Evolutionary conservation across 2,329 filamentous ascomycete genomes (phyloP), one percentile per base, ranked within the genome.

Genomic region (Aspergillus neoniger): DNA sequence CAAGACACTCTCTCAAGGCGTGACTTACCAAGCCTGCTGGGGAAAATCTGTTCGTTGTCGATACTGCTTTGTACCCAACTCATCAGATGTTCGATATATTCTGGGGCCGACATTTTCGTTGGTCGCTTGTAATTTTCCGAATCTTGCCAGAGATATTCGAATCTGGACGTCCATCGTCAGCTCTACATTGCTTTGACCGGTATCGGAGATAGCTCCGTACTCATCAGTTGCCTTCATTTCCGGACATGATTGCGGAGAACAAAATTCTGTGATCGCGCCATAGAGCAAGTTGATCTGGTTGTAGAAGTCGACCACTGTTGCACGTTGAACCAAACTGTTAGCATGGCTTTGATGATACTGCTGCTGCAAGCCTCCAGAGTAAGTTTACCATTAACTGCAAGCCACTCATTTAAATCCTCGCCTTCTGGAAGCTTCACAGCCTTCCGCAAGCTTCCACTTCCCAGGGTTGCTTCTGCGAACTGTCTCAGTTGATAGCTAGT

Each of bases 181-280:
- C 70, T 6, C 12, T 58, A 68, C 62, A 55, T 5, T 25, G 8
- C 10, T 53, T 36, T 4, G 8, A 48, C 39, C 15, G n/a, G 23
- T 21, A 7, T 53, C 7, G 36, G 36, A 38, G 21, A 25, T n/a
- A 51, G 23, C 3, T 38, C 61, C 86, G 66, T 84, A 95, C 90
- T 99, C 95, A 80, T 99, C 96, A 9, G 95, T 99, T n/a, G 95
- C 95, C 80, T 99, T 99, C 95, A 99, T 99, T 81, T 98, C 95
- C 0, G 95, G 95, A 77, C 95, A 99, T 66, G 92, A 92, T 75
- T 95, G 90, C 32, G 95, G 94, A 25, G 95, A 98, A 83, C 95
- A 99, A 80, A 99, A 99, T 76, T 99, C 95, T 62, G 95, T 99
- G 75, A 99, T 99, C 67, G 95, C 95, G 61, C 96, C 96, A 77